Evolutionary conservation across 371 early-diverging fungal species (phyloP).

Genomic region (Haplosporangium sp.): DNA sequence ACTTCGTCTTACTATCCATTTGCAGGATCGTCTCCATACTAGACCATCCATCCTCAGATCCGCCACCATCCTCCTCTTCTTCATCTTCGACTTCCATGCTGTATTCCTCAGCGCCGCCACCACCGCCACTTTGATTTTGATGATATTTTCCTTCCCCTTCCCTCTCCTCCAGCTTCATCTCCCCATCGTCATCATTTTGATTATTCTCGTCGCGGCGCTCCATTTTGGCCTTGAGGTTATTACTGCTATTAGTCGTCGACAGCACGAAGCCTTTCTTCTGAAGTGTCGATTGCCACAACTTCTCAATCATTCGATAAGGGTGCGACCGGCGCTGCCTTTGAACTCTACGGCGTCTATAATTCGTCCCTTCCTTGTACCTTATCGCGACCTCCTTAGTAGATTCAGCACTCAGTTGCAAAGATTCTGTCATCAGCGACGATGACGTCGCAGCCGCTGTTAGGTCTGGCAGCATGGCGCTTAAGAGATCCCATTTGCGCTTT

Average conservation of each 20-base stretch:
- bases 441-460: background rate
- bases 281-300: conserved; percentile 44
- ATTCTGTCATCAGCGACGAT: background rate
- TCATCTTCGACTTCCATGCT: background rate
- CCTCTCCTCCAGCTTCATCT: background rate
- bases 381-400: conserved; percentile 10
- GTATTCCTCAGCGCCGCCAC: no score
- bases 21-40: conserved; percentile 6
- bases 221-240: background rate
- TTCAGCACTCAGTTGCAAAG: background rate
- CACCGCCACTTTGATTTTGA: no score
- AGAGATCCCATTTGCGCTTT: conserved; percentile 41
- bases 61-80: background rate
- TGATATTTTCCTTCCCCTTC: no score
- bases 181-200: background rate
- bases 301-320: conserved; percentile 27
- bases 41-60: conserved; percentile 13
- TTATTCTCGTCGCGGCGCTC: background rate
- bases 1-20: conserved; percentile 24
- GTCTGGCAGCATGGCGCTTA: conserved; percentile 14
- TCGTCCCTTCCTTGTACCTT: background rate
- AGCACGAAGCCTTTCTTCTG: conserved; percentile 15
- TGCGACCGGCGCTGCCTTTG: conserved; percentile 22
- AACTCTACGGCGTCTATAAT: background rate
- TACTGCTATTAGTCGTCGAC: background rate